phyloP scores from a whole-genome alignment of 2,329 filamentous ascomycete genomes.

The Cladobotryum protrusum region DNA sequence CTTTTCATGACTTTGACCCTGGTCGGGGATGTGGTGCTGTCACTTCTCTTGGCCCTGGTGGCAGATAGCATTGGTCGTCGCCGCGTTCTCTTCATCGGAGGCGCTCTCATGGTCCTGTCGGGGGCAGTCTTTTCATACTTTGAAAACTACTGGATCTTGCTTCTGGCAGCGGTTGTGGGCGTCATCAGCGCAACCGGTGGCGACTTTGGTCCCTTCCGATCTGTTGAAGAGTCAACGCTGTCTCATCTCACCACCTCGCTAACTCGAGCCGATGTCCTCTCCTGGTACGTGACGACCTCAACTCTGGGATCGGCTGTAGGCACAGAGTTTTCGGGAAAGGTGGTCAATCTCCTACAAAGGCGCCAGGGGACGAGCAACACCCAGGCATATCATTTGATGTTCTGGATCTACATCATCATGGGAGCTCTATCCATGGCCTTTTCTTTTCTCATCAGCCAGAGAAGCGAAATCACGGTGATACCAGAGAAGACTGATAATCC shows the following conservation, averaged over 20 bases:
- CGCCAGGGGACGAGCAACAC: constrained; percentile 42
- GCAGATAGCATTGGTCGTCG: constrained; percentile 54
- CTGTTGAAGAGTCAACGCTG: constrained; percentile 59
- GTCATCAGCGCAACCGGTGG: constrained; percentile 57
- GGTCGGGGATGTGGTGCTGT: constrained; percentile 53
- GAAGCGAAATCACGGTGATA: constrained; percentile 39
- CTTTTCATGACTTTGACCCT: constrained; percentile 61
- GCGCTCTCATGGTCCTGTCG: constrained; percentile 50
- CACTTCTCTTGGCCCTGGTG: constrained; percentile 50
- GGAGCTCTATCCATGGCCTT: constrained; percentile 45
- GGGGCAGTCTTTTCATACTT: constrained; percentile 47
- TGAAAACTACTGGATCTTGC: constrained; percentile 53
- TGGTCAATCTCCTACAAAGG: constrained; percentile 42
- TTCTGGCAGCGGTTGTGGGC: constrained; percentile 52
- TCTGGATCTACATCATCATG: constrained; percentile 53
- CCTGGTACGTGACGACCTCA: constrained; percentile 57
- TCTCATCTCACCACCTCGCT: constrained; percentile 52
- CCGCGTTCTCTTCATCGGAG: constrained; percentile 46
- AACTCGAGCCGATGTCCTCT: constrained; percentile 55
- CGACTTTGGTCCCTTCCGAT: constrained; percentile 62
- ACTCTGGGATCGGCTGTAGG: constrained; percentile 50
- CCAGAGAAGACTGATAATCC: constrained; percentile 4
- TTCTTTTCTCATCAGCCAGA: constrained; percentile 39
- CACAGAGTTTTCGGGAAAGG: constrained; percentile 44
- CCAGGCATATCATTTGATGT: constrained; percentile 51